phyloP scores from a whole-genome alignment of 352 stramenopile genomes.

The Pythium grandisporangium region DNA sequence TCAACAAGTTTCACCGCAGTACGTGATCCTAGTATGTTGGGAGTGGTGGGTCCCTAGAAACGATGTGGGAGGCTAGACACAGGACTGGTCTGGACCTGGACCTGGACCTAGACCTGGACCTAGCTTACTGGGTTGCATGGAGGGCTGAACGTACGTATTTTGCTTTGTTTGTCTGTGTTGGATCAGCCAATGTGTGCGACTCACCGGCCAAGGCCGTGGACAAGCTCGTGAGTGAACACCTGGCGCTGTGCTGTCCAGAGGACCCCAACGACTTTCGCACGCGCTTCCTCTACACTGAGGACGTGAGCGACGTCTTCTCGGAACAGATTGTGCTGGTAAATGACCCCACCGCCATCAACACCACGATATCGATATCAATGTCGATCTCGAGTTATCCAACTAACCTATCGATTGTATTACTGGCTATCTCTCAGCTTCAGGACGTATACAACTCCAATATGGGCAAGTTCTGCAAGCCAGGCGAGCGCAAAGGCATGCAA shows the following conservation, averaged over 20 bases:
- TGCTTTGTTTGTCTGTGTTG: constrained; percentile 1
- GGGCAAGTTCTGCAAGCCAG: constrained; percentile 60
- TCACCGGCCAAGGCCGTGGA: constrained; percentile 59
- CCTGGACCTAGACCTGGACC: no score
- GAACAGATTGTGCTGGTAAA: constrained; percentile 68
- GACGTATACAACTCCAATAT: constrained; percentile 70
- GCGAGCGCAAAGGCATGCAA: constrained; percentile 74
- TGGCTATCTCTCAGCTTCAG: no score
- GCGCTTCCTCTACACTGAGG: constrained; percentile 67
- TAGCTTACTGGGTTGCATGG: no score
- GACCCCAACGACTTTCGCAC: constrained; percentile 67
- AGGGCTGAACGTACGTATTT: no score
- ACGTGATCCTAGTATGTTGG: constrained; percentile 4
- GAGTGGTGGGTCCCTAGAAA: not conserved
- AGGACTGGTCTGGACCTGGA: no score
- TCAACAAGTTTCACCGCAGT: constrained; percentile 73
- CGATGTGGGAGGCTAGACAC: no score
- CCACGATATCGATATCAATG: no score
- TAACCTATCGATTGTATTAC: no score
- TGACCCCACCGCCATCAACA: no score
- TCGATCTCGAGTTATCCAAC: no score
- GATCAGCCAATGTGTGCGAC: constrained; percentile 59
- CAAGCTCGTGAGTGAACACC: constrained; percentile 51
- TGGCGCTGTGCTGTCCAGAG: constrained; percentile 31
- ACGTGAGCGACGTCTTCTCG: constrained; percentile 62